These are phyloP conservation scores for Prunus padus DNA, from an alignment of 306 rosid species.

Conservation along the genomic window DNA sequence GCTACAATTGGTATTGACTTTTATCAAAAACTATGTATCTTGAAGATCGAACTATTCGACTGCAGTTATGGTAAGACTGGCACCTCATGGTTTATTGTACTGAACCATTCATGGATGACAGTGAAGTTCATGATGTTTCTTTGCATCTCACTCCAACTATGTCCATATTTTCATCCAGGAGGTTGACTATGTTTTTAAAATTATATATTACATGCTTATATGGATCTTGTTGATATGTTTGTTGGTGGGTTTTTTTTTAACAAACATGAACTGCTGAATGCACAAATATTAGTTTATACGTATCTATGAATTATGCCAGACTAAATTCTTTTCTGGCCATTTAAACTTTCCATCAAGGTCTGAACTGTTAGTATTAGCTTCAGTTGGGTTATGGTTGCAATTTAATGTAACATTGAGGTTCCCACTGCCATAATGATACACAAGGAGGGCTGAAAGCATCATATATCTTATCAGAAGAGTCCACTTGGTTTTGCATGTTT, in stretches of 20 bases:
- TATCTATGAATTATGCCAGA: background rate
- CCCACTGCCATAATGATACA: background rate
- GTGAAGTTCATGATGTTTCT: background rate
- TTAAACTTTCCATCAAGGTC: background rate
- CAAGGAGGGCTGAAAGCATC: background rate
- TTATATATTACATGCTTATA: no score
- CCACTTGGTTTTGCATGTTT: background rate
- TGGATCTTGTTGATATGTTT: background rate
- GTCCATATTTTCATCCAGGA: background rate
- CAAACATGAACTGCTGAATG: background rate
- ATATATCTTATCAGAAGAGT: background rate
- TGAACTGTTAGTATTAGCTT: background rate
- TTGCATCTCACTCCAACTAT: background rate
- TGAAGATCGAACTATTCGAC: constrained; percentile 55
- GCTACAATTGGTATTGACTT: constrained; percentile 56
- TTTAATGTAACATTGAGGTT: background rate
- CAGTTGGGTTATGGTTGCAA: background rate
- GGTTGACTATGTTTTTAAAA: background rate
- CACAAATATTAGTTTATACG: background rate
- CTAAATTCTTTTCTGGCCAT: background rate
- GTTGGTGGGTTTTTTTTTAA: background rate
- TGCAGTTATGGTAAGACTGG: constrained; percentile 45
- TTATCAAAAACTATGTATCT: constrained; percentile 60
- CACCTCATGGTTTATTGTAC: background rate
- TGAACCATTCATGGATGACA: background rate